phyloP scores from a whole-genome alignment of 208 protist species.

The Crithidia sp. region DNA sequence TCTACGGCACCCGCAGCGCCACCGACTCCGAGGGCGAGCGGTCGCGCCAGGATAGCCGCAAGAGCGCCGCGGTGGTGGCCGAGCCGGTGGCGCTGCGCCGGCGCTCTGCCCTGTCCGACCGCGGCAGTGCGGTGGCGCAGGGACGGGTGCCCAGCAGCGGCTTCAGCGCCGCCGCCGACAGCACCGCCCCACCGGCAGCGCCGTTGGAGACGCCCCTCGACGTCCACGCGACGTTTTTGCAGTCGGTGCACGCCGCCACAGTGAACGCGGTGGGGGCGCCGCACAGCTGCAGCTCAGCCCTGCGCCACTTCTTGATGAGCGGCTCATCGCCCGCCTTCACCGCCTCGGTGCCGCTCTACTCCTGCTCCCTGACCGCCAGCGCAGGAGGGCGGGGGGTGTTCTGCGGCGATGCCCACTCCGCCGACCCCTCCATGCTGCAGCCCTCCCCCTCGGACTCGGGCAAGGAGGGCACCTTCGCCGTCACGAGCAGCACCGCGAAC shows the following conservation, averaged over 20 bases:
- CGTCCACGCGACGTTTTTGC: constrained; percentile 11
- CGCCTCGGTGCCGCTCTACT: constrained; percentile 2
- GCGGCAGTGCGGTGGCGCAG: not conserved
- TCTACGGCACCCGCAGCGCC: not conserved
- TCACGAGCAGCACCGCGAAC: no score
- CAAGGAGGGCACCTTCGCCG: no score
- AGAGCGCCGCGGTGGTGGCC: not conserved
- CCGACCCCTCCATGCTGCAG: not conserved
- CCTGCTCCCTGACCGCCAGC: constrained; percentile 11
- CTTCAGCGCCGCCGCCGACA: constrained; percentile 12
- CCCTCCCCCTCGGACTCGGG: not conserved
- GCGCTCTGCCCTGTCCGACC: not conserved
- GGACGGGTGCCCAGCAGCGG: constrained; percentile 6
- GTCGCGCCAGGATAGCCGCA: not conserved
- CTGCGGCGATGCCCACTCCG: not conserved
- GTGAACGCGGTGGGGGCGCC: constrained; percentile 3
- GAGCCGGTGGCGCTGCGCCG: not conserved
- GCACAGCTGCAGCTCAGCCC: constrained; percentile 4
- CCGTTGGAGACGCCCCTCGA: not conserved
- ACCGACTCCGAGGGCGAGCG: not conserved
- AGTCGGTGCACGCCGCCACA: constrained; percentile 15
- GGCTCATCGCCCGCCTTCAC: not conserved
- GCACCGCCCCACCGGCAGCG: not conserved
- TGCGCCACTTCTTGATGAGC: constrained; percentile 3
- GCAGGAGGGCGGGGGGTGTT: not conserved